Base-by-base conservation (phyloP, 148 eudicot genomes). In the Diospyros kaki region DNA sequence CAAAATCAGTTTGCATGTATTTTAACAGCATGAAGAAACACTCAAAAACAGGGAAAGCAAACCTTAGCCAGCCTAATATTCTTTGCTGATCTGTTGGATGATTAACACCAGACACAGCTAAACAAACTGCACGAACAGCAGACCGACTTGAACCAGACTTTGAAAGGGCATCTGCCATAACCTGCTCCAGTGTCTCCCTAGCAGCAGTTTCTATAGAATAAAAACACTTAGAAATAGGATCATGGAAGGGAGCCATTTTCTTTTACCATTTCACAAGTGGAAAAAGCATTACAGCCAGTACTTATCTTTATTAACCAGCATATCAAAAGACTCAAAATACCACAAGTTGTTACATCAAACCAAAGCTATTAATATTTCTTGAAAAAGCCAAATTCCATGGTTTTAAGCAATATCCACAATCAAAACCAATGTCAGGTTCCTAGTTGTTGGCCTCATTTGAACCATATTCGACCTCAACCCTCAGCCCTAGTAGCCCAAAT, bases 61-160 rank as follows among this genome's bases (percentile, higher is more conserved):
- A 92, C 97, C 93, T 87, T 38, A 92, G 79, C 94, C 97, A 92
- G 74, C 71, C 77, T 73, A 82, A 77, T 63, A 88, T 84, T 58
- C 90, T 83, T 61, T 86, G 83, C 81, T 88, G 94, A 81, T 92
- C 97, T 18, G 80, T 84, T 67, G 86, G 91, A 82, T 92, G 91
- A 83, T 90, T 84, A 81, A 92, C 97, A 60, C 94, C 97, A 41
- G 97, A 88, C 51, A 90, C 88, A 9, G 91, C 90, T 75, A 92
- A 86, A 83, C 94, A 92, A 78, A 92, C 86, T 77, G 94, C 97
- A 76, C 80, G 84, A 68, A 92, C 97, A 75, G 79, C 84, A 44
- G 80, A 84, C 64, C 87, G 80, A 68, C 82, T 87, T 68, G 90
- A 83, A 71, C 81, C 82, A 15, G 97, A 85, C 64, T 71, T 83